Evolutionary conservation across 495 filamentous ascomycete genomes (phyloP), one percentile per base, ranked within the genome.

Genomic region (Peziza echinospora): DNA sequence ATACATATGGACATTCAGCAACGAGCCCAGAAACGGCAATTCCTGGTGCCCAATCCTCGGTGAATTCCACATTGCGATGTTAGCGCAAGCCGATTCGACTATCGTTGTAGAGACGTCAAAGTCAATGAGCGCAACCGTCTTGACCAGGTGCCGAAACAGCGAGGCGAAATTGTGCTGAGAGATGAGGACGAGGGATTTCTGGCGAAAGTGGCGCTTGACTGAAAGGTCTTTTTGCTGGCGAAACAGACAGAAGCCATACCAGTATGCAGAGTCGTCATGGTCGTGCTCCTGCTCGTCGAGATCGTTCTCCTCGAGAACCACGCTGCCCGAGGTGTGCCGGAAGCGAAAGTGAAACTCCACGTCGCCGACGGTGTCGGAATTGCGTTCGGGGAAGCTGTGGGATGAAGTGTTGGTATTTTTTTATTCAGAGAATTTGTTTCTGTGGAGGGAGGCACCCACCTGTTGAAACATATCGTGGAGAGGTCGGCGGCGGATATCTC

Each of bases 191-290:
- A 59, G 52, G 13, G 56, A 59, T 26, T 59, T 59, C 47, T 59
- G 56, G 13, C 56, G 58, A 40, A 53, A 59, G 26, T 55, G 51
- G 46, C 56, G 49, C 30, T 59, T 59, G 4, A 51, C 56, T 22
- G 56, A 48, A 21, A 45, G 48, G 42, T 59, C 56, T 7, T 48
- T 41, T 45, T 59, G 53, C 22, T 59, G 56, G n/a, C 56, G 52
- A 46, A 59, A 59, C 24, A 59, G 47, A 51, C 56, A 59, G 42
- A 57, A 59, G 24, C 56, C 56, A 26, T 59, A 59, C 56, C 56
- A 59, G 28, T 59, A 54, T 25, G 49, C 49, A 24, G 56, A 49
- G 19, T 59, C 56, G 13, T 56, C 49, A 24, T 47, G 52, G 21
- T 49, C 26, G 26, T 49, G 47, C 5, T 44, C 48, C 9, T 39